Conservation (phyloP, 2,329 filamentous ascomycete species). For the Botrytis cinerea region DNA sequence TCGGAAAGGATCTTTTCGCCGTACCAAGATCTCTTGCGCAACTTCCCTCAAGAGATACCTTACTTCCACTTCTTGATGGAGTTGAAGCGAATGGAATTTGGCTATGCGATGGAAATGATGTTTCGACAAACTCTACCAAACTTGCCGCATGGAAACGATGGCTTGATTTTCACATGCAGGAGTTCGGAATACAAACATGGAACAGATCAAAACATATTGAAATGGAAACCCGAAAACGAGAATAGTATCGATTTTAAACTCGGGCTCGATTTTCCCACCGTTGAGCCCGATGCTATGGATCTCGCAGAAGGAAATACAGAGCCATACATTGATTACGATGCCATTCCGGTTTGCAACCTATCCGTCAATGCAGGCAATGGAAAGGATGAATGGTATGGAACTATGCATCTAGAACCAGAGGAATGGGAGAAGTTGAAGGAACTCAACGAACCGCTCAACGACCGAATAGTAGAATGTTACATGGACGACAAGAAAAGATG, state of each 20-base stretch:
- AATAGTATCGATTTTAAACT: slow-evolving; percentile 94
- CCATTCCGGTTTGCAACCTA: slow-evolving; percentile 72
- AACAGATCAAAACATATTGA: slow-evolving; percentile 90
- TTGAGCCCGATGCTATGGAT: slow-evolving; percentile 69
- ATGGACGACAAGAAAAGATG: slow-evolving; percentile 74
- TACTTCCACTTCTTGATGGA: slow-evolving; percentile 79
- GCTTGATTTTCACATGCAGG: slow-evolving; percentile 95
- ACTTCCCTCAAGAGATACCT: slow-evolving; percentile 67
- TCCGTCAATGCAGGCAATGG: slow-evolving; percentile 67
- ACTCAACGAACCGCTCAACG: slow-evolving; percentile 74
- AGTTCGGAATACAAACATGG: slow-evolving; percentile 83
- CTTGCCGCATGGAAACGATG: slow-evolving; percentile 91
- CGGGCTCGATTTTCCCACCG: slow-evolving; percentile 70
- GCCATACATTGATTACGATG: slow-evolving; percentile 76
- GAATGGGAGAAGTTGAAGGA: slow-evolving; percentile 86
- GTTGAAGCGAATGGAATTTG: slow-evolving; percentile 86
- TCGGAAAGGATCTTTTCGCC: slow-evolving; percentile 73
- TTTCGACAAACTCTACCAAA: slow-evolving; percentile 82
- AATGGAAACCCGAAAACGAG: slow-evolving; percentile 95
- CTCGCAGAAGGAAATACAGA: slow-evolving; percentile 64
- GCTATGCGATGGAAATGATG: slow-evolving; percentile 89
- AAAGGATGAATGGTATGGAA: slow-evolving; percentile 56
- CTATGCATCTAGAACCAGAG: slow-evolving; percentile 67
- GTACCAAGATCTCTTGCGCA: slow-evolving; percentile 62
- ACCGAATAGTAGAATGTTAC: slow-evolving; percentile 87